Evolutionary conservation across 1,284 basidiomycete genomes (phyloP).

Genomic region (Tranzscheliella williamsii): DNA sequence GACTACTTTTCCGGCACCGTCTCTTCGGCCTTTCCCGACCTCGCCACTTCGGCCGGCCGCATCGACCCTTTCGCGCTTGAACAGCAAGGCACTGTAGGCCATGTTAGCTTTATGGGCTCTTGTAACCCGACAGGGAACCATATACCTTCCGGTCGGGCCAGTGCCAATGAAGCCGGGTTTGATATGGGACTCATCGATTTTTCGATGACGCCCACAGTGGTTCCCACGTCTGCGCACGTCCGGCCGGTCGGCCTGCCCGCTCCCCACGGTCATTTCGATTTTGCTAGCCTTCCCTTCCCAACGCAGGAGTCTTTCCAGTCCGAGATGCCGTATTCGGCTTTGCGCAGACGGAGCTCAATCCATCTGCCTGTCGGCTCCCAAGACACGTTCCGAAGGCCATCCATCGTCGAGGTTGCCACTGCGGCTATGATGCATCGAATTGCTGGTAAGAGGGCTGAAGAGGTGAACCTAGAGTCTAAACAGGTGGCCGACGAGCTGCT

Average conservation of each 20-base stretch:
- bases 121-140: too few relatives aligned
- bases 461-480: slow-evolving; percentile 18
- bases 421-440: slow-evolving; percentile 28
- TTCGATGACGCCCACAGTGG: slow-evolving; percentile 10
- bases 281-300: slow-evolving; percentile 35
- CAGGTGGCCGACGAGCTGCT: slow-evolving; percentile 15
- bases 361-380: slow-evolving; percentile 19
- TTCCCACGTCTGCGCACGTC: slow-evolving; percentile 42
- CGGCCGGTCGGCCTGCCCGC: slow-evolving; percentile 35
- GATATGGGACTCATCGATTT: slow-evolving; percentile 16
- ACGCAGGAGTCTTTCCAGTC: slow-evolving; percentile 19
- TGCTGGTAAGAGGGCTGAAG: slow-evolving; percentile 17
- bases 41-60: slow-evolving; percentile 3
- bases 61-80: slow-evolving; percentile 3
- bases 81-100: too few relatives aligned
- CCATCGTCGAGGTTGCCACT: slow-evolving; percentile 31
- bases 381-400: slow-evolving; percentile 21
- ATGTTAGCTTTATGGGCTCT: too few relatives aligned
- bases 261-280: slow-evolving; percentile 39
- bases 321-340: slow-evolving; percentile 12
- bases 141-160: slow-evolving; percentile 13
- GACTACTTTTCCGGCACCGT: too few relatives aligned
- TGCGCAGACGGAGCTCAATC: slow-evolving; percentile 33
- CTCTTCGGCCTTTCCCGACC: too few relatives aligned
- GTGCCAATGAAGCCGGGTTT: slow-evolving; percentile 25